These are phyloP conservation scores for Phytophthora pini DNA, from an alignment of 352 stramenopile species.

Conservation along the genomic window DNA sequence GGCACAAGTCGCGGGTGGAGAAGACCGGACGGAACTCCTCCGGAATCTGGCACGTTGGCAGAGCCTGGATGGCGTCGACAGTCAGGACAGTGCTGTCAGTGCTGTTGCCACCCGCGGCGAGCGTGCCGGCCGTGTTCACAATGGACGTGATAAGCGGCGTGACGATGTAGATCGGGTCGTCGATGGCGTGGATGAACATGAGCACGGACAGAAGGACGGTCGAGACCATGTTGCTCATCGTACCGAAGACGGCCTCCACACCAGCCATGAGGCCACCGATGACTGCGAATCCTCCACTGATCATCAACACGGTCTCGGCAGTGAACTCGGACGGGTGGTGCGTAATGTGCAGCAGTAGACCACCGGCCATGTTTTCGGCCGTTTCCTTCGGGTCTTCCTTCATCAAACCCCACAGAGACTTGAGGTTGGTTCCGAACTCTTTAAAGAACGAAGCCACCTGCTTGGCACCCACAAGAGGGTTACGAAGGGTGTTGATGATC, in stretches of 20 bases:
- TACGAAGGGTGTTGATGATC: constrained; percentile 27
- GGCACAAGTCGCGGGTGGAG: constrained; percentile 32
- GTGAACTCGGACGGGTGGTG: constrained; percentile 37
- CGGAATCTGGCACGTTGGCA: constrained; percentile 23
- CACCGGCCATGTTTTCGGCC: constrained; percentile 29
- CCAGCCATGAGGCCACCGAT: constrained; percentile 29
- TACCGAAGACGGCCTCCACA: constrained; percentile 25
- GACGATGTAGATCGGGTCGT: constrained; percentile 5
- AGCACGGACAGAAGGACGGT: constrained; percentile 26
- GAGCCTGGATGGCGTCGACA: constrained; percentile 7
- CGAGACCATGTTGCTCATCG: constrained; percentile 29
- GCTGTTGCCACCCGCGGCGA: constrained; percentile 1
- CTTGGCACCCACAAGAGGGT: constrained; percentile 23
- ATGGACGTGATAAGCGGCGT: constrained; percentile 34
- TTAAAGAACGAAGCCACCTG: constrained; percentile 20
- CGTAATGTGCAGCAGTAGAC: constrained; percentile 31
- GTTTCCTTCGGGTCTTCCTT: constrained; percentile 35
- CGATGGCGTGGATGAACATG: constrained; percentile 36
- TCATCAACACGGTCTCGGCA: constrained; percentile 28
- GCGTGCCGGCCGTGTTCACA: constrained; percentile 15
- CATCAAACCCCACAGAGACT: constrained; percentile 24
- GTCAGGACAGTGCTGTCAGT: constrained; percentile 8
- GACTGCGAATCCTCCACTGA: constrained; percentile 22
- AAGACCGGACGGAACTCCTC: constrained; percentile 24
- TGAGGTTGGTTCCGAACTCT: constrained; percentile 25